Base-by-base conservation (phyloP, 1,139 yeast species). In the Zygoascus sp. region DNA sequence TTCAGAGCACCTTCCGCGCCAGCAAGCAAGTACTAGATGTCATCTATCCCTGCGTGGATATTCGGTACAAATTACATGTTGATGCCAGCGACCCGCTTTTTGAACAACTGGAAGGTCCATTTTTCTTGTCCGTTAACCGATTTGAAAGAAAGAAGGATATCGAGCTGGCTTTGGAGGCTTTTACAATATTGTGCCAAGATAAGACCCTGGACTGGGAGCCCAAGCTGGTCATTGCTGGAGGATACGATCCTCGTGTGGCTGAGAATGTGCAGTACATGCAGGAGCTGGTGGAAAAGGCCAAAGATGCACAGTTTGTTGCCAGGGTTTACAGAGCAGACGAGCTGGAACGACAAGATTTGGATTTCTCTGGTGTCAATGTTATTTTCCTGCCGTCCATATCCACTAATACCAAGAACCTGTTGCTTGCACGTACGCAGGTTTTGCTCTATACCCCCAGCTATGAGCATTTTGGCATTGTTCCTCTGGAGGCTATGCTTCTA, bases 381-480 rank as follows among this genome's bases (percentile, higher is more conserved):
- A 64, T 87, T 16, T 94, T 92, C 63, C 64, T 90, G 48, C 95
- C 96, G 0, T 86, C 96, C 0, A 79, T 92, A 5, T 75, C 83
- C 38, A 74, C 89, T 1, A 63, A 74, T 1, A 63, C 85, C 47
- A 88, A 89, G 60, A 81, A 81, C 44, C 71, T 80, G 0, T 72
- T 92, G 36, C 69, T 92, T 40, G 65, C 74, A 39, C 65, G 70
- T 9, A 75, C 92, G 2, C 74, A 77, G 46, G 57, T 85, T 47
- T 71, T 94, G 32, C 68, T 89, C 40, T 92, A 92, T 62, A 94
- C 99, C 0, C 98, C 99, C 2, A 75, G 84, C 0, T 77, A 78
- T 59, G 98, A 94, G 64, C 99, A 92, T 67, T 92, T 92, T 63
- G 99, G 99, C 11, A 94, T 92, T 53, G 99, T 94, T 3, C 99